Evolutionary conservation across 768 basidiomycete species (phyloP), one percentile per base, ranked within the genome.

Genomic region (Tulasnella sp.): DNA sequence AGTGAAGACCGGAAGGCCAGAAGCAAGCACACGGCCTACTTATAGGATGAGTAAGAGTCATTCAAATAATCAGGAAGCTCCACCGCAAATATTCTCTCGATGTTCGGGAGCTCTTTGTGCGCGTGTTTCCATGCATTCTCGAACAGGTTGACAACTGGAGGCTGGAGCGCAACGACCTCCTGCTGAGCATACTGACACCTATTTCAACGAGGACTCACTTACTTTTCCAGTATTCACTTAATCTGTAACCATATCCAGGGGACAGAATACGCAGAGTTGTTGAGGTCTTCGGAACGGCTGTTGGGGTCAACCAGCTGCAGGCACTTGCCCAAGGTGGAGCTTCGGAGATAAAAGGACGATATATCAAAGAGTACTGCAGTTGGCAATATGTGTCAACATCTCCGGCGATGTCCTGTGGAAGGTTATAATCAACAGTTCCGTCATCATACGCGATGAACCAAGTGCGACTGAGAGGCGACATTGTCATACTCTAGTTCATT

Each of bases 381-480:
- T 42, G 40, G 41, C 74, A 75, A 31, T 44, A 75, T 28, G 5
- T 22, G 8, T 42, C 40, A 24, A 75, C 28, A 18, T n/a, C n/a
- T 12, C 6, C 40, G 14, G 28, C n/a, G 9, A 75, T 75, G 16
- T 75, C 40, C 24, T 42, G 34, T 22, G 74, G 74, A 16, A 75
- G 74, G 6, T 48, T 37, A 18, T 42, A 75, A 40, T 75, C 74
- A 3, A 75, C 41, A 18, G 74, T 75, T 34, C 74, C 74, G 9
- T 75, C 74, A 22, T 75, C 74, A 16, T 20, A 48, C n/a, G n/a
- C 24, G 18, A 75, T n/a, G 16, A 75, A 42, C 74, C 74, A 75
- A 75, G 8, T 44, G 24, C 46, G 74, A 48, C 41, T 75, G 41
- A 75, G 9, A 75, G 74, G 74, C 40, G 74, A 75, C 74, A 75